These are phyloP conservation scores for Cryptosporidium ryanae DNA, from an alignment of 169 alveolate species.

Conservation along the genomic window DNA sequence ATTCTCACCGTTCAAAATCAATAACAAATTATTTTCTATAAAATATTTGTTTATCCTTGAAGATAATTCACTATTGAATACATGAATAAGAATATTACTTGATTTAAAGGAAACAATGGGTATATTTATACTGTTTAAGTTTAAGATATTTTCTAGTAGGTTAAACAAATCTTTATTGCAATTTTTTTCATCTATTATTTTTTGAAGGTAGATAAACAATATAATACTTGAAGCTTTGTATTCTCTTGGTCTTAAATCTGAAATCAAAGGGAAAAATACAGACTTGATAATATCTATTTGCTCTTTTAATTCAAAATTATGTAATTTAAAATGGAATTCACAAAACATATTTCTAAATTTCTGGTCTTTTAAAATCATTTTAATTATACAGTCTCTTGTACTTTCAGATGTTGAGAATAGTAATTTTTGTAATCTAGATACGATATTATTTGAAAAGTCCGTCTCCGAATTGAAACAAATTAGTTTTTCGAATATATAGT, in stretches of 20 bases:
- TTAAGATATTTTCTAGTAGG: not conserved
- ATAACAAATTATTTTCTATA: not conserved
- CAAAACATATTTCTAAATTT: not conserved
- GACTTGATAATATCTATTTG: not conserved
- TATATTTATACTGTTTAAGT: not conserved
- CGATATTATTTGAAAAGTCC: conserved; percentile 1
- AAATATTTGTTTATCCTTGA: conserved; percentile 1
- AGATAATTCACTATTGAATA: conserved; percentile 6
- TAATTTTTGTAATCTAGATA: not conserved
- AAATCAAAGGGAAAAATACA: not conserved
- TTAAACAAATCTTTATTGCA: not conserved
- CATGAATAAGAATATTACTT: not conserved
- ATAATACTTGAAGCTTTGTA: conserved; percentile 15
- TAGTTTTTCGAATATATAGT: too few species aligned
- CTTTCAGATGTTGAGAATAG: conserved; percentile 23
- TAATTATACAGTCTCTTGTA: not conserved
- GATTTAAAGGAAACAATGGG: not conserved
- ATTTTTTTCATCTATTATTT: not conserved
- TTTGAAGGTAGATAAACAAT: conserved; percentile 14
- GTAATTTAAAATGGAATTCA: not conserved
- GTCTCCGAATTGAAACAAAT: not conserved
- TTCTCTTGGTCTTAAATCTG: conserved; percentile 17
- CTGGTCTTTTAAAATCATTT: not conserved
- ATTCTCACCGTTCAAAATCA: not conserved
- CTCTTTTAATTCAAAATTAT: not conserved